A percentile compares a stretch with the other conserved stretches of the same genome.
Evolutionary conservation across 148 eudicot species (phyloP).

Genomic region (Drosera capensis): DNA sequence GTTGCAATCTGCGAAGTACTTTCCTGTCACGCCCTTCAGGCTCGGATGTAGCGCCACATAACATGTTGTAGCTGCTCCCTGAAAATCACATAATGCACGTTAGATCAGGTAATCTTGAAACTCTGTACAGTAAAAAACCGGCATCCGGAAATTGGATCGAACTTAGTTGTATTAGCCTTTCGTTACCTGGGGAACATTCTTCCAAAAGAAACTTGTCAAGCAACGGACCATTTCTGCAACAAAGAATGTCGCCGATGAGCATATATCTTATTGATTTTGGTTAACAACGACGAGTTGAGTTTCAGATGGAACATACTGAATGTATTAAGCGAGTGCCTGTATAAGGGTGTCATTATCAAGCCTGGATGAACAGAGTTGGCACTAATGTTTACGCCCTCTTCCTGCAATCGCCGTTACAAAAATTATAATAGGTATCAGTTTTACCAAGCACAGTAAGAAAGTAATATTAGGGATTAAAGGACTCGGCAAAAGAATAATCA

Average conservation of each 20-base stretch:
- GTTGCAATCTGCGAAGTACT: constrained; percentile 61
- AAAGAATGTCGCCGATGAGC: constrained; percentile 1
- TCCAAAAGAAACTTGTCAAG: constrained; percentile 44
- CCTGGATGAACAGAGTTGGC: constrained; percentile 90
- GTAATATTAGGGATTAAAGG: not conserved
- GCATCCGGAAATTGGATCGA: too few relatives aligned
- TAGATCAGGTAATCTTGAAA: not conserved
- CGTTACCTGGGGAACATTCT: constrained; percentile 68
- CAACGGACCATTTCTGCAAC: constrained; percentile 32
- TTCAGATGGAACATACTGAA: constrained; percentile 32
- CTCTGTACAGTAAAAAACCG: too few relatives aligned
- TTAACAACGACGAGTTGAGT: not conserved
- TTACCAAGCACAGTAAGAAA: not conserved
- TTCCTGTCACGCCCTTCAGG: constrained; percentile 42
- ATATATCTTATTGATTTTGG: not conserved
- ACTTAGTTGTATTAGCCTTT: too few relatives aligned
- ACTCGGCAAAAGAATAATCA: constrained; percentile 2
- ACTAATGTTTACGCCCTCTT: constrained; percentile 67
- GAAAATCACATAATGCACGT: constrained; percentile 1
- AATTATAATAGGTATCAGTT: not conserved
- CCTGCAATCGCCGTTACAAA: constrained; percentile 20
- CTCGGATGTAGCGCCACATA: constrained; percentile 57
- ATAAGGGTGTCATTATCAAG: constrained; percentile 75
- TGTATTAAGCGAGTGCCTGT: constrained; percentile 29
- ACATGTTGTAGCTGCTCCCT: constrained; percentile 83